phyloP scores from a whole-genome alignment of 2,329 filamentous ascomycete genomes.

The Cytospora schulzeri region DNA sequence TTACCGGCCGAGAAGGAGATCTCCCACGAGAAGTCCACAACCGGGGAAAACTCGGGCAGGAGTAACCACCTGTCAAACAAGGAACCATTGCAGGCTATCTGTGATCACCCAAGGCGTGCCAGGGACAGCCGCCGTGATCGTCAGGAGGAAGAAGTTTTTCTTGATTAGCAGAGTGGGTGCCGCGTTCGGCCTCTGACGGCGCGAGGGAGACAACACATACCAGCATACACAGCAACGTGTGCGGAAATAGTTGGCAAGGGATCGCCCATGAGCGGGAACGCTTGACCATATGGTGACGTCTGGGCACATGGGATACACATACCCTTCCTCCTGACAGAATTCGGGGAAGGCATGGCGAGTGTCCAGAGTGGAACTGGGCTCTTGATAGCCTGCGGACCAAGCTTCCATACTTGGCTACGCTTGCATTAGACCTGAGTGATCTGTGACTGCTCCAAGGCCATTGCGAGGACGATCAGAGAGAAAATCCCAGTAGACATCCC shows the following conservation, averaged over 20 bases:
- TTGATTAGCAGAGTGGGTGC: not conserved
- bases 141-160: not conserved
- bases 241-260: not conserved
- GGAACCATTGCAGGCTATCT: not conserved
- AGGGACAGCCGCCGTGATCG: not conserved
- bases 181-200: not conserved
- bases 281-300: not conserved
- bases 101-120: not conserved
- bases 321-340: not conserved
- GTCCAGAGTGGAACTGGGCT: not conserved
- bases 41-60: not conserved
- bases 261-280: not conserved
- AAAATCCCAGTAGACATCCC: not conserved
- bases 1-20: not conserved
- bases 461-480: not conserved
- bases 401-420: not conserved
- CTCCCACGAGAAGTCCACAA: not conserved
- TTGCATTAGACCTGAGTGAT: not conserved
- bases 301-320: not conserved
- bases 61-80: not conserved
- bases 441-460: not conserved
- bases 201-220: not conserved
- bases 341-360: not conserved
- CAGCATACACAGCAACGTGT: not conserved
- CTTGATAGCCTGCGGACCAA: not conserved